These are phyloP conservation scores for Sequoia sempervirens DNA, from an alignment of 75 land plant genomes.

Conservation along the genomic window DNA sequence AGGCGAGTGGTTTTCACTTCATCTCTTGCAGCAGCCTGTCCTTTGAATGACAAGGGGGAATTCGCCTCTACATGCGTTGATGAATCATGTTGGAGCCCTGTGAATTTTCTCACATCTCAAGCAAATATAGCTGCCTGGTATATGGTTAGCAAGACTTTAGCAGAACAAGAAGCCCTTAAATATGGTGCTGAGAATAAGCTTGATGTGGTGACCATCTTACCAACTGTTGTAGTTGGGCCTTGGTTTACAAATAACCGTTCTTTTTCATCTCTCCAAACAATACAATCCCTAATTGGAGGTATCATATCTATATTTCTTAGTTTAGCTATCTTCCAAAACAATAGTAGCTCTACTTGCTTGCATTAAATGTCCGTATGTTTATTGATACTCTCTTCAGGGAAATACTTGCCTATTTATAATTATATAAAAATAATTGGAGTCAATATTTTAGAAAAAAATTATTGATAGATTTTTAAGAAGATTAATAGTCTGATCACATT, in stretches of 20 bases:
- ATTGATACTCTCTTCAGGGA: too few relatives aligned
- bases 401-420: too few relatives aligned
- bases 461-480: too few relatives aligned
- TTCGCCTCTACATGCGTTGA: constrained; percentile 15
- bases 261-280: background rate
- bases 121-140: background rate
- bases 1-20: constrained; percentile 27
- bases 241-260: background rate
- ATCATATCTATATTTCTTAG: background rate
- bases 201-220: constrained; percentile 27
- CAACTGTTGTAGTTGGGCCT: background rate
- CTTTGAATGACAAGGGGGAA: constrained; percentile 14
- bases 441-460: too few relatives aligned
- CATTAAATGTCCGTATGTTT: too few relatives aligned
- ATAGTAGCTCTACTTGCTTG: too few relatives aligned
- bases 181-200: constrained; percentile 18
- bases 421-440: too few relatives aligned
- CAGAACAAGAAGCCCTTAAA: constrained; percentile 23
- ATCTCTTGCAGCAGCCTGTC: constrained; percentile 23
- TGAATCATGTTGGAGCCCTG: constrained; percentile 29
- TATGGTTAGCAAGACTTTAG: constrained; percentile 27
- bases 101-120: constrained; percentile 14
- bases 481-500: too few relatives aligned
- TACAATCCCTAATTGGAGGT: background rate
- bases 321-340: too few relatives aligned